phyloP scores from a whole-genome alignment of 1,284 basidiomycete genomes.

The Boletus smithii region DNA sequence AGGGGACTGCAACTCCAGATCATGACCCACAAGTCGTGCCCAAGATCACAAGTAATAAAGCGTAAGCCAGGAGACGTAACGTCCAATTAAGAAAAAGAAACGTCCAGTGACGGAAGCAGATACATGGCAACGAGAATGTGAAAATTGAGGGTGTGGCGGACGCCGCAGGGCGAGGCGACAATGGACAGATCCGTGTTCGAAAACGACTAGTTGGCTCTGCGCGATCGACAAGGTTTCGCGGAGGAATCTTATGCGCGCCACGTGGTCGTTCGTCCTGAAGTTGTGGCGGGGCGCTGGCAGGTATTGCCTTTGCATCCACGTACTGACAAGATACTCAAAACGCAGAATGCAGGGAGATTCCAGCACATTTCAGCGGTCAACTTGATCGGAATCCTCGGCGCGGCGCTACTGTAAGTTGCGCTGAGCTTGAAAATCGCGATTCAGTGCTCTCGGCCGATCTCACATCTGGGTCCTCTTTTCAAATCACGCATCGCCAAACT shows the following conservation, averaged over 20 bases:
- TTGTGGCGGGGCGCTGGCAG: too few relatives aligned
- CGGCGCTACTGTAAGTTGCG: conserved; percentile 22
- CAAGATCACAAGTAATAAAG: conserved; percentile 27
- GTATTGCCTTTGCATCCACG: too few relatives aligned
- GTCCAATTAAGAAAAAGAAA: conserved; percentile 26
- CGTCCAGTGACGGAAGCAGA: conserved; percentile 23
- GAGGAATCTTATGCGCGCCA: too few relatives aligned
- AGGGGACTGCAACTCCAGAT: conserved; percentile 27
- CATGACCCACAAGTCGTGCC: conserved; percentile 18
- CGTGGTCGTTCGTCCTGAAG: too few relatives aligned
- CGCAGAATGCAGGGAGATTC: conserved; percentile 5
- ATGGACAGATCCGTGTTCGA: too few relatives aligned
- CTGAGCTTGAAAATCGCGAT: conserved; percentile 23
- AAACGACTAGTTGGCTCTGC: too few relatives aligned
- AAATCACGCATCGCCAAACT: too few relatives aligned
- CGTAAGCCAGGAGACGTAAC: conserved; percentile 12
- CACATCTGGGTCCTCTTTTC: too few relatives aligned
- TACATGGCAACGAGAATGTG: conserved; percentile 24
- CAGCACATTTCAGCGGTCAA: conserved; percentile 11
- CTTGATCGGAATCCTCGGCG: conserved; percentile 22
- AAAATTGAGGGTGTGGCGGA: conserved; percentile 22
- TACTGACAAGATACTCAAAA: too few relatives aligned
- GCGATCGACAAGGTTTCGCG: too few relatives aligned
- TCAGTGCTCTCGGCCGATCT: conserved; percentile 13
- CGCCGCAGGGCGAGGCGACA: conserved; percentile 20